These are phyloP conservation scores for Annulohypoxylon maeteangense DNA, from an alignment of 495 filamentous ascomycete genomes.

Conservation along the genomic window DNA sequence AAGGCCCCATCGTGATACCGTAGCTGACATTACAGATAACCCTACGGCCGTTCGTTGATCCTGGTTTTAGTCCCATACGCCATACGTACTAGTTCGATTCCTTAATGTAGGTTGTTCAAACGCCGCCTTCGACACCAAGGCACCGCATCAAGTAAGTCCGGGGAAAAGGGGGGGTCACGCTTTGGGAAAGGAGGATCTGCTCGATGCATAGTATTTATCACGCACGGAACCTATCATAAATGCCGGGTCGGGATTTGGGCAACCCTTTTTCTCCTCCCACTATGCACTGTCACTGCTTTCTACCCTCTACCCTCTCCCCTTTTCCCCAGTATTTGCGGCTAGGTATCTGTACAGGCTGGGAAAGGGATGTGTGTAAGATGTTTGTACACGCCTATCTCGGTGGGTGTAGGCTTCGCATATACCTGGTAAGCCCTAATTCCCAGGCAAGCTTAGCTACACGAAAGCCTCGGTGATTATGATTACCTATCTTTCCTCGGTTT, in stretches of 20 bases:
- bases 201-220: slow-evolving; percentile 22
- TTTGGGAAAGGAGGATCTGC: slow-evolving; percentile 39
- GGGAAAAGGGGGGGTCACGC: slow-evolving; percentile 26
- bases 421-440: neutral
- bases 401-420: neutral
- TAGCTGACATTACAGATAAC: neutral
- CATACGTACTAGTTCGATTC: neutral
- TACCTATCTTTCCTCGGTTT: neutral
- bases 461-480: neutral
- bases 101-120: slow-evolving; percentile 25
- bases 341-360: neutral
- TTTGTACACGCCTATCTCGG: neutral
- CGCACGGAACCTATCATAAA: slow-evolving; percentile 38
- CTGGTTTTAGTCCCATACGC: neutral
- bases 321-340: slow-evolving; percentile 26
- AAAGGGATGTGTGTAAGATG: neutral
- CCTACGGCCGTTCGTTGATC: slow-evolving; percentile 4
- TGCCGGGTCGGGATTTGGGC: slow-evolving; percentile 43
- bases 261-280: neutral
- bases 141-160: slow-evolving; percentile 22
- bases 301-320: neutral
- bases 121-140: slow-evolving; percentile 11
- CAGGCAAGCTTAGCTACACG: neutral
- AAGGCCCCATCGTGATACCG: neutral
- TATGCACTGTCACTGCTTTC: slow-evolving; percentile 1